These are phyloP conservation scores for Fusarium hainanense DNA, from an alignment of 2,329 filamentous ascomycete species.

Conservation along the genomic window DNA sequence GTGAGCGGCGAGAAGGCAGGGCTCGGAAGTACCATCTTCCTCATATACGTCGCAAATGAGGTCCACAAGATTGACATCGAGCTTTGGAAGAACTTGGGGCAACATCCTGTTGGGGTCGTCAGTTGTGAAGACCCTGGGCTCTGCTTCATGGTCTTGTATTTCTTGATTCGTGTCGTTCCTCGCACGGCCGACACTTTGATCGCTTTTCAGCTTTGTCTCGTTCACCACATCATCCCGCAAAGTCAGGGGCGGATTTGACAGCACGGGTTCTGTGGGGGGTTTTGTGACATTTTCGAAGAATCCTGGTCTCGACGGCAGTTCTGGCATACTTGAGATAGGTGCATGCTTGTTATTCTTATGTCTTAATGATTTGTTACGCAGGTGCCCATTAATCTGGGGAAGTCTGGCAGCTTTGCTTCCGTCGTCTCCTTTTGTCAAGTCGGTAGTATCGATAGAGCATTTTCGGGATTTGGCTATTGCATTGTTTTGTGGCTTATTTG, in stretches of 20 bases:
- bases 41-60: conserved; percentile 71
- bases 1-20: conserved; percentile 46
- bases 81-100: conserved; percentile 66
- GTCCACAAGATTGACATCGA: conserved; percentile 67
- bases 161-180: conserved; percentile 32
- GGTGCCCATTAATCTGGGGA: conserved; percentile 46
- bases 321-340: conserved; percentile 48
- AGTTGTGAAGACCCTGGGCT: neutral
- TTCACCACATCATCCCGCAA: neutral
- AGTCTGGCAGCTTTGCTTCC: conserved; percentile 47
- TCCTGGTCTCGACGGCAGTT: conserved; percentile 51
- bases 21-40: conserved; percentile 65
- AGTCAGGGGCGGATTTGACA: neutral
- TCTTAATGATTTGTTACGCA: conserved; percentile 52
- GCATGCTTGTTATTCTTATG: conserved; percentile 45
- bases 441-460: conserved; percentile 49
- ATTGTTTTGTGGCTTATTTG: conserved; percentile 20
- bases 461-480: conserved; percentile 46
- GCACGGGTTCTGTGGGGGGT: conserved; percentile 28
- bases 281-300: conserved; percentile 55
- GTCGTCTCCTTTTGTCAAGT: conserved; percentile 44
- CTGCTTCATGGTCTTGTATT: neutral
- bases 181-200: conserved; percentile 28
- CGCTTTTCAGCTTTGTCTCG: conserved; percentile 38
- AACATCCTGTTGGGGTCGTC: conserved; percentile 50